Conservation (phyloP, 352 stramenopile species). For the Phytophthora hybrid region DNA sequence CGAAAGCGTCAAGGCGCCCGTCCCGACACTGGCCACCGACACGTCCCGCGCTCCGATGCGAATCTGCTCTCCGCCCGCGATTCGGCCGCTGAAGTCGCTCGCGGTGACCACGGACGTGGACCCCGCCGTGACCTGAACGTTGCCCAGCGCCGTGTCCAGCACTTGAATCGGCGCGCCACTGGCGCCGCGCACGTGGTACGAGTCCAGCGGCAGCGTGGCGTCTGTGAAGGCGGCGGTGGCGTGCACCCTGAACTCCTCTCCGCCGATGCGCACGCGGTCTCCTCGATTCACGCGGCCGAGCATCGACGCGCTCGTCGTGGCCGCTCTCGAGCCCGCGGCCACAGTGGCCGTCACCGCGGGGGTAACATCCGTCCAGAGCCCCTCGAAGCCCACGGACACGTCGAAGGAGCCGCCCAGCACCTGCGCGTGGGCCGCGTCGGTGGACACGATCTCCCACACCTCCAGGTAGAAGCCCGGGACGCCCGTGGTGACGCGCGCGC, state of each 20-base stretch:
- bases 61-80: conserved; percentile 59
- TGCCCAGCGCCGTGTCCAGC: conserved; percentile 72
- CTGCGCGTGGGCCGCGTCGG: conserved; percentile 36
- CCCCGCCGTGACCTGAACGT: conserved; percentile 55
- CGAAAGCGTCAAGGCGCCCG: conserved; percentile 46
- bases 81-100: conserved; percentile 45
- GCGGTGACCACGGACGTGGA: conserved; percentile 51
- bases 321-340: conserved; percentile 58
- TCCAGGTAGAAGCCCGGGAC: conserved; percentile 63
- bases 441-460: conserved; percentile 71
- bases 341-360: conserved; percentile 51
- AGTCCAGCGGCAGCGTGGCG: conserved; percentile 64
- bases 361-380: conserved; percentile 45
- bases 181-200: conserved; percentile 70
- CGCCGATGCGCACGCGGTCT: conserved; percentile 60
- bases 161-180: conserved; percentile 44
- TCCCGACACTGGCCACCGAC: conserved; percentile 43
- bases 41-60: conserved; percentile 67
- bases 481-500: conserved; percentile 48
- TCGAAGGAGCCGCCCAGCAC: conserved; percentile 73
- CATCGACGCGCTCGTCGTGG: conserved; percentile 54
- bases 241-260: conserved; percentile 73
- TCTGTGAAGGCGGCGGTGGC: conserved; percentile 76
- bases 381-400: conserved; percentile 78
- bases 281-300: conserved; percentile 76